Evolutionary conservation across 768 basidiomycete species (phyloP).

Genomic region (Phlebiopsis gigantea): DNA sequence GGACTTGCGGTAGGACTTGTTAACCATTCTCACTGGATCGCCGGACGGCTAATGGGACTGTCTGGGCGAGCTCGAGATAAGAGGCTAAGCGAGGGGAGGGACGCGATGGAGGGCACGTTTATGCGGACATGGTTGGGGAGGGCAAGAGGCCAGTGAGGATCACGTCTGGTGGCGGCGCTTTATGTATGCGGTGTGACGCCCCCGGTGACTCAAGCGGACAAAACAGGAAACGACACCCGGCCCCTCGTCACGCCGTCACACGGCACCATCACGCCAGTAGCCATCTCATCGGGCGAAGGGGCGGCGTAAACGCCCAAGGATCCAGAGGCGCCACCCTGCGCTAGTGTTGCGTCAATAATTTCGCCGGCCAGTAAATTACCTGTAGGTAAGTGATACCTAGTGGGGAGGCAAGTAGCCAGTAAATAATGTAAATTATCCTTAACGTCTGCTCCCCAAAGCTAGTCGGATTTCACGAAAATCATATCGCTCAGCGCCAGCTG

Average conservation of each 20-base stretch:
- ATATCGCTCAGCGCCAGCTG: too few relatives aligned
- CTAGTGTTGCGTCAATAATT: too few relatives aligned
- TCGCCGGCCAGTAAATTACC: too few relatives aligned
- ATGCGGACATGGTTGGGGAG: constrained; percentile 33
- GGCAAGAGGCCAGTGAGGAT: constrained; percentile 16
- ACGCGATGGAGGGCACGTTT: constrained; percentile 27
- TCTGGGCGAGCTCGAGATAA: constrained; percentile 22
- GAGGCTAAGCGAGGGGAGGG: constrained; percentile 14
- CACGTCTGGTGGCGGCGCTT: constrained; percentile 23
- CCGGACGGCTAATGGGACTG: constrained; percentile 24
- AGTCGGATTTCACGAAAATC: too few relatives aligned
- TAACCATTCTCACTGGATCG: constrained; percentile 60
- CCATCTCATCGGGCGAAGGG: constrained; percentile 1
- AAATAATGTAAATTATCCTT: too few relatives aligned
- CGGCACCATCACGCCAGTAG: neutral
- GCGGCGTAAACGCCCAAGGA: neutral
- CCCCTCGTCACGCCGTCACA: constrained; percentile 1
- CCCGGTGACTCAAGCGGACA: constrained; percentile 20
- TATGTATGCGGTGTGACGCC: constrained; percentile 30
- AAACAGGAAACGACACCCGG: constrained; percentile 9
- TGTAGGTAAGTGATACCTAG: too few relatives aligned
- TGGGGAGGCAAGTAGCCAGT: too few relatives aligned
- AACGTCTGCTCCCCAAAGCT: too few relatives aligned
- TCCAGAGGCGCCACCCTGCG: neutral
- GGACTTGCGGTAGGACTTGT: constrained; percentile 74